A percentile compares a stretch with the other conserved stretches of the same genome.
phyloP scores from a whole-genome alignment of 2,329 filamentous ascomycete species.

The Cercospora beticola region DNA sequence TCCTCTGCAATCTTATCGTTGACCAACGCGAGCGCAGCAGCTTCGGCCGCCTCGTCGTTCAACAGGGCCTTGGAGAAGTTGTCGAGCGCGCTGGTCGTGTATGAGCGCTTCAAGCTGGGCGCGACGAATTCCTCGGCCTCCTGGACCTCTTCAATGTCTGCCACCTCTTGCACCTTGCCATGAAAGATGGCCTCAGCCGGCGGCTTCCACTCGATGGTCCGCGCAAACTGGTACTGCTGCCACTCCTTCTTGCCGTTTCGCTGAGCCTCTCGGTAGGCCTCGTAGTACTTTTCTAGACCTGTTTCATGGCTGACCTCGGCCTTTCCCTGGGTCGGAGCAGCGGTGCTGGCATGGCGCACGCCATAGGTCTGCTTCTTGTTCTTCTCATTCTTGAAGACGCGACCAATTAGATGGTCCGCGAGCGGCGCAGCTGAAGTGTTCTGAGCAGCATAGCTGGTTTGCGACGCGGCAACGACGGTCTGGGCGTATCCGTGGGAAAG shows the following conservation, averaged over 20 bases:
- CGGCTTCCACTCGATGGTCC: slow-evolving; percentile 84
- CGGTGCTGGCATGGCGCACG: slow-evolving; percentile 40
- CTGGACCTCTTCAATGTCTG: slow-evolving; percentile 41
- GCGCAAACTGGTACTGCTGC: slow-evolving; percentile 86
- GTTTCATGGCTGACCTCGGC: slow-evolving; percentile 39
- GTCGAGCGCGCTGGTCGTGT: slow-evolving; percentile 57
- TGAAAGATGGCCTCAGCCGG: slow-evolving; percentile 39
- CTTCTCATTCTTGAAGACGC: slow-evolving; percentile 46
- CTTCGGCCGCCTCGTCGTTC: slow-evolving; percentile 48
- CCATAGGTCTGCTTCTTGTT: slow-evolving; percentile 33
- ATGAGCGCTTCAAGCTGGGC: slow-evolving; percentile 48
- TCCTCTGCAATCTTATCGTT: slow-evolving; percentile 82
- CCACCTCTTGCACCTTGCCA: slow-evolving; percentile 40
- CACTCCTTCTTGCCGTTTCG: slow-evolving; percentile 70
- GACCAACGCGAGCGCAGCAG: slow-evolving; percentile 71
- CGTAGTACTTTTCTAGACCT: slow-evolving; percentile 85
- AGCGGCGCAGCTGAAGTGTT: slow-evolving; percentile 57
- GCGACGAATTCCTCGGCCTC: slow-evolving; percentile 31
- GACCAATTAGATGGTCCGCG: slow-evolving; percentile 50
- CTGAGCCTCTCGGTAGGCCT: slow-evolving; percentile 80
- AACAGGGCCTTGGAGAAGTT: slow-evolving; percentile 58
- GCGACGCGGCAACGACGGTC: slow-evolving; percentile 91
- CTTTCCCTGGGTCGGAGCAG: slow-evolving; percentile 37
- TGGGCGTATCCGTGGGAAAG: slow-evolving; percentile 98
- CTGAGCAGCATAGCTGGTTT: slow-evolving; percentile 73